Evolutionary conservation across 139 green algal genomes (phyloP).

Genomic region (Astrephomene gubernaculifera): DNA sequence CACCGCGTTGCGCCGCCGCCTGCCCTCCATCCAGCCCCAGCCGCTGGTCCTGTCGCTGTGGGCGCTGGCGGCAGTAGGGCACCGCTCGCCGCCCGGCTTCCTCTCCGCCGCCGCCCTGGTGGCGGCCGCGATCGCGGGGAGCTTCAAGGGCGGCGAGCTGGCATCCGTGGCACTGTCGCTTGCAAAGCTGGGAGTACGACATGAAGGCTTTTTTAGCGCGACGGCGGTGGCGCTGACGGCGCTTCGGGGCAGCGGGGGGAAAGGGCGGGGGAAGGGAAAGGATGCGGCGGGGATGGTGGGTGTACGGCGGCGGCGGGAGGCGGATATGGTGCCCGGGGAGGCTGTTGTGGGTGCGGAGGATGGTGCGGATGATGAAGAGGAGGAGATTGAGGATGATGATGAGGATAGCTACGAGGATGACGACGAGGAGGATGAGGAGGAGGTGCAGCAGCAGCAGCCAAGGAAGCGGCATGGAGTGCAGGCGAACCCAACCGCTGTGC

Average conservation of each 20-base stretch:
- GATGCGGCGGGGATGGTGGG: neutral
- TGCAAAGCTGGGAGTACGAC: slow-evolving; percentile 3
- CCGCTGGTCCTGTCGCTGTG: slow-evolving; percentile 19
- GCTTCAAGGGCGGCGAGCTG: slow-evolving; percentile 14
- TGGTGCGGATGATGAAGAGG: neutral
- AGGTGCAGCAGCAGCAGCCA: neutral
- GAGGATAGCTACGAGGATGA: neutral
- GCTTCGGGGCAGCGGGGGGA: neutral
- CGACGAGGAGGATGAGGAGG: slow-evolving; percentile 1
- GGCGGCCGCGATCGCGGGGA: neutral
- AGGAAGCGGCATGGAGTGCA: neutral
- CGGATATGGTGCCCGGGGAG: slow-evolving; percentile 18
- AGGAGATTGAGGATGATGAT: neutral
- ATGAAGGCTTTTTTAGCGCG: slow-evolving; percentile 7
- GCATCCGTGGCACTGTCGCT: neutral
- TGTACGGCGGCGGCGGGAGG: neutral
- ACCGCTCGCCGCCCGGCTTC: slow-evolving; percentile 1
- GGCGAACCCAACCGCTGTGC: no score
- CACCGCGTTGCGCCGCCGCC: neutral
- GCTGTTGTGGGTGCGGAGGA: neutral
- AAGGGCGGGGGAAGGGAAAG: no score
- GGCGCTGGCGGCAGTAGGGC: slow-evolving; percentile 18
- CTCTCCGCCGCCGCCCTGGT: neutral
- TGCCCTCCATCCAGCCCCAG: slow-evolving; percentile 3
- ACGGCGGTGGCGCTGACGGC: slow-evolving; percentile 3